Percentiles rank a stretch among this genome's conserved stretches.
phyloP scores from a whole-genome alignment of 768 basidiomycete species.

The Cantharellus cinnabarinus region DNA sequence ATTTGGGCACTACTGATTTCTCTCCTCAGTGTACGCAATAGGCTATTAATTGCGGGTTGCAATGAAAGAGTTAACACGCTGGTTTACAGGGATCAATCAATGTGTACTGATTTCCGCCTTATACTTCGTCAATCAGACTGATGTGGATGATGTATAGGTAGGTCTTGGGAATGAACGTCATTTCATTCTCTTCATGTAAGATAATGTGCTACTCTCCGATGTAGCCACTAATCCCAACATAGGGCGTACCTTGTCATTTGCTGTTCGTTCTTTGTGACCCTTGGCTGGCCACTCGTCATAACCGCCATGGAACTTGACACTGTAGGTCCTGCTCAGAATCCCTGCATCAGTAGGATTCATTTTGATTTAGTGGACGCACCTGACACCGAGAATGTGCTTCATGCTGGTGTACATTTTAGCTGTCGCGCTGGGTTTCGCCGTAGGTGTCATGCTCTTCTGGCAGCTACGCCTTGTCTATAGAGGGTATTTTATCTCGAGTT shows the following conservation, averaged over 20 bases:
- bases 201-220: conserved; percentile 13
- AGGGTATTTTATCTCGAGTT: conserved; percentile 13
- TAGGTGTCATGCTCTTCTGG: conserved; percentile 50
- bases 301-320: background rate
- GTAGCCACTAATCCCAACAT: background rate
- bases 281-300: conserved; percentile 28
- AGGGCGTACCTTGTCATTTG: conserved; percentile 68
- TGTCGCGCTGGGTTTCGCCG: conserved; percentile 51
- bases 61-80: too few relatives aligned
- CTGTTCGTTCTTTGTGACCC: conserved; percentile 34
- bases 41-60: too few relatives aligned
- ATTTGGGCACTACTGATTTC: background rate
- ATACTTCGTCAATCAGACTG: background rate
- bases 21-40: background rate
- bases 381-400: conserved; percentile 47
- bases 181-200: conserved; percentile 82
- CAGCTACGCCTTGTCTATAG: conserved; percentile 49
- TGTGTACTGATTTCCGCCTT: conserved; percentile 30
- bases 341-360: conserved; percentile 8
- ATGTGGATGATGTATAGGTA: conserved; percentile 18
- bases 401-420: conserved; percentile 60
- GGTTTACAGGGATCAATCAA: conserved; percentile 70
- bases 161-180: conserved; percentile 90
- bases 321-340: background rate
- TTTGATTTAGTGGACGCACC: conserved; percentile 31